Base-by-base conservation (phyloP, 108 stramenopile species). In the Skeletonema grethae region DNA sequence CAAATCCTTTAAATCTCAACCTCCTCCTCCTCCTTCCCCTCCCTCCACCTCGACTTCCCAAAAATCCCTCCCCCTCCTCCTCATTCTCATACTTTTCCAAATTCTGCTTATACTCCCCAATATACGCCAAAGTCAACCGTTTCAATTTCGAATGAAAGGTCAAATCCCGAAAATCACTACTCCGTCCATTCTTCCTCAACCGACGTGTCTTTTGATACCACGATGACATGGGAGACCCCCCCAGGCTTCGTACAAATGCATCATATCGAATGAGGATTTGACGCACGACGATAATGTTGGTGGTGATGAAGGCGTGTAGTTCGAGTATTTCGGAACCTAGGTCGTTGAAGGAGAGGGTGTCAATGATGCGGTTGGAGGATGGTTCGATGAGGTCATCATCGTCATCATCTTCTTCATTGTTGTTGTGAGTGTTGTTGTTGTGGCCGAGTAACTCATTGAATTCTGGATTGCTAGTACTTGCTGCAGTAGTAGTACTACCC, bases 181-280 rank as follows among this genome's bases (percentile, higher is more conserved):
- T 71, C 15, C 61, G 61, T 57, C 71, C 76, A 48, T 48, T n/a
- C 70, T 72, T 72, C 7, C 25, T 50, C 36, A 46, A 2, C 7
- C 70, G 70, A 41, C 76, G 39, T 25, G 70, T 65, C 12, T 55
- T 77, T 46, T 66, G 62, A 75, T 89, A 92, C 80, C 86, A 92
- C 0, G 80, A 69, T 34, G 77, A 31, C 86, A 92, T 83, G 15
- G 91, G 87, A 15, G 75, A 72, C 8, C 86, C 91, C 30, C 84
- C 88, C 18, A 78, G 73, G 4, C 81, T 65, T 43, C 89, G 73
- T 2, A 73, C 76, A 63, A 83, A 87, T 24, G 83, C 88, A 76
- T 93, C 89, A 64, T 93, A 93, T 43, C 84, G 63, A 25, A 88
- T 86, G 28, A 93, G 67, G 10, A 87, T 73, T 71, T 93, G 91